phyloP scores from a whole-genome alignment of 1,284 basidiomycete species.

The Pseudozyma thailandica region DNA sequence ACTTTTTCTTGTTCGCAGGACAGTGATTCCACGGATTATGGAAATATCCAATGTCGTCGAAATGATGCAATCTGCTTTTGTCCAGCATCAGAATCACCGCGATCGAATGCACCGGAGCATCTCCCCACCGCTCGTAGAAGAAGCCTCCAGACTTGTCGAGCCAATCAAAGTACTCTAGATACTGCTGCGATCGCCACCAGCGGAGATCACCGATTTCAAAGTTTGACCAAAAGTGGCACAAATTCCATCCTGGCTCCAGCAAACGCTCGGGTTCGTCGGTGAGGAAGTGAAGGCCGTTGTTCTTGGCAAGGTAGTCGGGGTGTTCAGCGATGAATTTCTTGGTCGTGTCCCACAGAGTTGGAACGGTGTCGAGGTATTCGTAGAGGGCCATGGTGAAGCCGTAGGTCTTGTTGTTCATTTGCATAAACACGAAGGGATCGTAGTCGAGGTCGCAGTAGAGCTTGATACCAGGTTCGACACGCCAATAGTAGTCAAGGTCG shows the following conservation, averaged over 20 bases:
- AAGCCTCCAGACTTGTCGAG: constrained; percentile 82
- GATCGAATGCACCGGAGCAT: constrained; percentile 74
- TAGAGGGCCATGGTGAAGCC: constrained; percentile 82
- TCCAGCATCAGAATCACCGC: constrained; percentile 62
- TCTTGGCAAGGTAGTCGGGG: constrained; percentile 77
- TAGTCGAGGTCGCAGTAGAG: constrained; percentile 82
- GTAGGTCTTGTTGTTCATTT: constrained; percentile 77
- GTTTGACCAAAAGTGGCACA: constrained; percentile 78
- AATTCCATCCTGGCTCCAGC: constrained; percentile 72
- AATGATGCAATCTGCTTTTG: constrained; percentile 37
- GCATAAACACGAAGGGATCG: constrained; percentile 89
- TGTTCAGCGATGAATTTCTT: constrained; percentile 77
- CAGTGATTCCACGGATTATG: constrained; percentile 64
- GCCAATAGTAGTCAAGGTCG: constrained; percentile 92
- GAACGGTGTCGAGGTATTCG: constrained; percentile 82
- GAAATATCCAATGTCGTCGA: constrained; percentile 65
- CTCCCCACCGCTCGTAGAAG: constrained; percentile 77
- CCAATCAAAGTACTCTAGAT: constrained; percentile 80
- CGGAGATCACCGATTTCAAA: constrained; percentile 78
- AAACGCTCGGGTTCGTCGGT: constrained; percentile 76
- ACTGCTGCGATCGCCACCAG: constrained; percentile 82
- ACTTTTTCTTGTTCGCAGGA: constrained; percentile 57
- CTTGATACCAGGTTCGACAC: constrained; percentile 80
- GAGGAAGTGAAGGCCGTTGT: constrained; percentile 80
- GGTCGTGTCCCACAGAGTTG: constrained; percentile 78